Percentiles rank a stretch among this genome's conserved stretches.
These are phyloP conservation scores for Hordeum vulgare DNA, from an alignment of 176 grass and related monocot genomes.

Conservation along the genomic window DNA sequence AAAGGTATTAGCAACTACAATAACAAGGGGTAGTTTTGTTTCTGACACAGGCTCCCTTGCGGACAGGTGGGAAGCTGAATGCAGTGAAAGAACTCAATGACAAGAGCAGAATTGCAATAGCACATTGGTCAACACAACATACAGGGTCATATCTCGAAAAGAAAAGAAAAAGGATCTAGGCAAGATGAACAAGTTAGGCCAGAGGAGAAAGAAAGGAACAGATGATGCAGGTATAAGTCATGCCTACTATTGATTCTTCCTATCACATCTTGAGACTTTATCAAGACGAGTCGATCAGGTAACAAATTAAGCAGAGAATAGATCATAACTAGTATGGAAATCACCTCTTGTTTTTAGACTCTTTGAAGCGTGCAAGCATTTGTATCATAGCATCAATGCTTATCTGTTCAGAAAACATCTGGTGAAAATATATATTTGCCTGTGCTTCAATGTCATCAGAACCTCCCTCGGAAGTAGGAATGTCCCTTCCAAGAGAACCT, in stretches of 20 bases:
- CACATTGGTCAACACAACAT: not conserved
- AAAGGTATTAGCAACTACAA: not conserved
- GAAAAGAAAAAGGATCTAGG: not conserved
- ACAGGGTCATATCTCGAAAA: not conserved
- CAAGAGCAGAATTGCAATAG: not conserved
- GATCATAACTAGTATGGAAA: not conserved
- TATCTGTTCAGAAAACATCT: slow-evolving; percentile 90
- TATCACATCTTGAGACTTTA: not conserved
- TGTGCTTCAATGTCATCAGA: slow-evolving; percentile 63
- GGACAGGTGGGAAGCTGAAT: not conserved
- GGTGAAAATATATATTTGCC: slow-evolving; percentile 79
- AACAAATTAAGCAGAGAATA: slow-evolving; percentile 3
- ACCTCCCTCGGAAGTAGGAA: slow-evolving; percentile 40
- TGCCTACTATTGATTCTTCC: slow-evolving; percentile 4
- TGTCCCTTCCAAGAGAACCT: slow-evolving; percentile 31
- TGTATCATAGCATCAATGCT: slow-evolving; percentile 80
- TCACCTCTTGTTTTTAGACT: slow-evolving; percentile 78
- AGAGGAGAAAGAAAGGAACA: not conserved
- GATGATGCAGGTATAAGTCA: not conserved
- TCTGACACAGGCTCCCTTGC: not conserved
- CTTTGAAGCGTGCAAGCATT: slow-evolving; percentile 89
- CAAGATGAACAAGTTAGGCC: not conserved
- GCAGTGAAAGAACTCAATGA: not conserved
- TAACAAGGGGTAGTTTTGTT: not conserved
- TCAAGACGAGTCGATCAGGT: not conserved